phyloP scores from a whole-genome alignment of 345 rosid genomes.

The Theobroma cacao region DNA sequence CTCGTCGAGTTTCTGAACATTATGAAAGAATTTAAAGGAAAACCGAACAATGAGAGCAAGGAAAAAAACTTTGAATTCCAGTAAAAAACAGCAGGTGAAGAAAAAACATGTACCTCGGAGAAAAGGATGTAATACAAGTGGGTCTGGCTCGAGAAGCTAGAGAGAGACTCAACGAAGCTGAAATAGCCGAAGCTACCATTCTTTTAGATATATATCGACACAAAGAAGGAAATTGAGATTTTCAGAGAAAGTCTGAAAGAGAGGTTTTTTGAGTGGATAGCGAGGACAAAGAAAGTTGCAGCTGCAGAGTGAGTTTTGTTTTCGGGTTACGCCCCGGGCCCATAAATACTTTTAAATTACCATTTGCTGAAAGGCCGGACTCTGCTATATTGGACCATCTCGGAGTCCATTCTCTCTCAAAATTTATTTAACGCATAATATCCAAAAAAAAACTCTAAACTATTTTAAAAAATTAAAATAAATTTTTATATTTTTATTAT shows the following conservation, averaged over 20 bases:
- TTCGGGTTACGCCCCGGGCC: neutral
- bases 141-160: neutral
- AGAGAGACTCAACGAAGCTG: conserved; percentile 2
- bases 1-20: conserved; percentile 9
- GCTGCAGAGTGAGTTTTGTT: neutral
- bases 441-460: no score
- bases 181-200: conserved; percentile 8
- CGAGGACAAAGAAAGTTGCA: neutral
- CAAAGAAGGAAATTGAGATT: neutral
- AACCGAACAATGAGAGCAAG: neutral
- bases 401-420: conserved; percentile 15
- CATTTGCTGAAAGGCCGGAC: neutral
- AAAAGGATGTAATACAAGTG: conserved; percentile 1
- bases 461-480: no score
- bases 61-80: neutral
- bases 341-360: no score
- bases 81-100: neutral
- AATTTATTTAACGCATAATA: no score
- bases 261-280: neutral
- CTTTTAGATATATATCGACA: neutral
- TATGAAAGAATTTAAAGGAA: neutral
- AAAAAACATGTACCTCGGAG: neutral
- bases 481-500: no score
- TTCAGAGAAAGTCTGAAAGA: neutral
- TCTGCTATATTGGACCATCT: neutral